phyloP scores from a whole-genome alignment of 495 filamentous ascomycete species.

The Venustampulla echinocandica region DNA sequence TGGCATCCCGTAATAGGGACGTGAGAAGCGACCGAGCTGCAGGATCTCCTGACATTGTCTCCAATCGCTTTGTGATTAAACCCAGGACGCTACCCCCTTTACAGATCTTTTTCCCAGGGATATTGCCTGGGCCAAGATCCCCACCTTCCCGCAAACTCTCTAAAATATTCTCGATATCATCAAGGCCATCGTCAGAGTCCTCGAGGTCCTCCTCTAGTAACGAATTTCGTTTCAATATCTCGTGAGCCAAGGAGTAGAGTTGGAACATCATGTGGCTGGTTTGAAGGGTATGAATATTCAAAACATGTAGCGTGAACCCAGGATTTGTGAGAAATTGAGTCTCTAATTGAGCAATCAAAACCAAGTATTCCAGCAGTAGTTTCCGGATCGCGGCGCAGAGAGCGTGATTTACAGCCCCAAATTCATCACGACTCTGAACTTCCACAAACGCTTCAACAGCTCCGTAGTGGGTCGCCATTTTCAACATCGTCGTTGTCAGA shows the following conservation, averaged over 20 bases:
- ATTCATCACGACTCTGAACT: slow-evolving; percentile 85
- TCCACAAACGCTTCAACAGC: slow-evolving; percentile 91
- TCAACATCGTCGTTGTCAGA: slow-evolving; percentile 77
- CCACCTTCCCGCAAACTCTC: slow-evolving; percentile 72
- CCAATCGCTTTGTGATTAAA: slow-evolving; percentile 71
- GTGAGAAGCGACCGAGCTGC: slow-evolving; percentile 73
- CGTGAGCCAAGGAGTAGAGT: slow-evolving; percentile 75
- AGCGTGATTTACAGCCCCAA: slow-evolving; percentile 92
- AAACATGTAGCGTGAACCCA: slow-evolving; percentile 80
- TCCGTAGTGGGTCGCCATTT: slow-evolving; percentile 89
- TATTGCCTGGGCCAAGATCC: slow-evolving; percentile 64
- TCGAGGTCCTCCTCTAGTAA: slow-evolving; percentile 81
- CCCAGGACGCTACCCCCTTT: slow-evolving; percentile 88
- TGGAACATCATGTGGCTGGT: slow-evolving; percentile 86
- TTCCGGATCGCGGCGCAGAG: slow-evolving; percentile 89
- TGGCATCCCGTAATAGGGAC: slow-evolving; percentile 74
- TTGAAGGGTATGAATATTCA: slow-evolving; percentile 83
- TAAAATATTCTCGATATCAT: slow-evolving; percentile 81
- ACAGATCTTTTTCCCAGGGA: slow-evolving; percentile 83
- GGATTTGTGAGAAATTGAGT: slow-evolving; percentile 80
- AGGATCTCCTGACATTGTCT: slow-evolving; percentile 87
- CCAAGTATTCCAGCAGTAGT: slow-evolving; percentile 83
- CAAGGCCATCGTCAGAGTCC: slow-evolving; percentile 68
- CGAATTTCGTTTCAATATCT: slow-evolving; percentile 78
- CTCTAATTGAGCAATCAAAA: slow-evolving; percentile 87